A percentile compares a stretch with the other conserved stretches of the same genome.
Evolutionary conservation across 176 grass and related monocot genomes (phyloP).

Genomic region (Panicum miliaceum): DNA sequence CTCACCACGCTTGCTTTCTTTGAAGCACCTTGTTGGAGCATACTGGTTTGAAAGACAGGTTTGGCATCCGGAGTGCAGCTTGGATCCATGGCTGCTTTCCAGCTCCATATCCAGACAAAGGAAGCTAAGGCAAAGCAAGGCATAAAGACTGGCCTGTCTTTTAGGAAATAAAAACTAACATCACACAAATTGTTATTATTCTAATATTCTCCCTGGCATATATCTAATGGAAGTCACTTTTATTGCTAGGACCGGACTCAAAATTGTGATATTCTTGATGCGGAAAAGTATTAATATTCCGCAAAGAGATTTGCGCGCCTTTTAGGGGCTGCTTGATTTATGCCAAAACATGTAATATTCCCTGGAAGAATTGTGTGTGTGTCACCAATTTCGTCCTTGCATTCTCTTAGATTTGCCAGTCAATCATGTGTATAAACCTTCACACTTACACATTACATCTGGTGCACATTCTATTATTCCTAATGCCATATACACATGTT

Average conservation of each 20-base stretch:
- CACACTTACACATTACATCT: not conserved
- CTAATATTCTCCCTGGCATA: not conserved
- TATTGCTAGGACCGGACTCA: not conserved
- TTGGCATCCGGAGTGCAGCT: constrained; percentile 46
- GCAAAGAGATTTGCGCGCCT: not conserved
- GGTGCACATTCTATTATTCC: not conserved
- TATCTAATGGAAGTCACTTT: constrained; percentile 24
- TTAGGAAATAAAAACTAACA: constrained; percentile 10
- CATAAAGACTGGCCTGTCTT: constrained; percentile 20
- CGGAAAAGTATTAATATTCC: not conserved
- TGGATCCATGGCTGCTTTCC: constrained; percentile 35
- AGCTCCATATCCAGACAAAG: constrained; percentile 41
- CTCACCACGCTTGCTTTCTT: constrained; percentile 28
- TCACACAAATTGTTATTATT: not conserved
- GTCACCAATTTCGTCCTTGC: not conserved
- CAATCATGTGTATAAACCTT: not conserved
- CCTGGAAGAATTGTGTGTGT: not conserved
- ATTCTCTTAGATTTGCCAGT: not conserved
- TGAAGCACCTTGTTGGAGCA: constrained; percentile 5
- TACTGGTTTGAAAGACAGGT: constrained; percentile 29
- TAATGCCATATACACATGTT: not conserved
- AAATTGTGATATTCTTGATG: constrained; percentile 8
- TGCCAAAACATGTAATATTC: constrained; percentile 5
- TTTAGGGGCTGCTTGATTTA: not conserved
- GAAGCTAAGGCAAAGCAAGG: constrained; percentile 6